A percentile compares a stretch with the other conserved stretches of the same genome.
Conservation (phyloP, 129 eudicot species). For the Pittosporum tobira region DNA sequence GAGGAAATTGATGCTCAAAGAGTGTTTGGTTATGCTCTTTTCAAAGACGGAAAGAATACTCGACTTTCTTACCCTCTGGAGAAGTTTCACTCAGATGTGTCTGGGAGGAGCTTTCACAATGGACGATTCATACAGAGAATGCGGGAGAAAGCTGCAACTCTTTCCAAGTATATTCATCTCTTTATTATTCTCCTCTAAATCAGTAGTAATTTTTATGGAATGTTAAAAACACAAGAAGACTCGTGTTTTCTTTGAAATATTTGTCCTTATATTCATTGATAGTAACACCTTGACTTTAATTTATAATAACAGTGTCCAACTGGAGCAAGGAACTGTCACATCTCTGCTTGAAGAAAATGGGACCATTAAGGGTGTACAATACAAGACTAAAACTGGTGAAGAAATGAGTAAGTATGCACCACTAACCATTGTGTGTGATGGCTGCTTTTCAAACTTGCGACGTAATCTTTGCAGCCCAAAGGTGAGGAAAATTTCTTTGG, state of each 20-base stretch:
- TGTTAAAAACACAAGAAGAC: neutral
- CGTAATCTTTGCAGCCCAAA: constrained; percentile 24
- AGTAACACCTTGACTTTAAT: neutral
- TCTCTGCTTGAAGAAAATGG: constrained; percentile 25
- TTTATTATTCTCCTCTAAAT: neutral
- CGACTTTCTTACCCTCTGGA: constrained; percentile 21
- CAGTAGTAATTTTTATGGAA: neutral
- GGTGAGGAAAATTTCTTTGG: neutral
- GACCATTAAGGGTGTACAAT: constrained; percentile 20
- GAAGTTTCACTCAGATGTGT: constrained; percentile 22
- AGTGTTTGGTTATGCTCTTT: constrained; percentile 17
- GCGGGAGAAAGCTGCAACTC: constrained; percentile 26
- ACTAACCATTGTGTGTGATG: constrained; percentile 22
- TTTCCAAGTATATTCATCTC: constrained; percentile 13
- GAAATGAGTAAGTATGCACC: constrained; percentile 16
- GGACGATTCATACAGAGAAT: constrained; percentile 20
- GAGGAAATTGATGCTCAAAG: constrained; percentile 23
- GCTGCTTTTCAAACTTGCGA: constrained; percentile 28
- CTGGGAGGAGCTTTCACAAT: constrained; percentile 18
- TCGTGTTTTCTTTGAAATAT: neutral
- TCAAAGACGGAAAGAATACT: constrained; percentile 24
- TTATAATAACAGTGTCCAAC: constrained; percentile 17
- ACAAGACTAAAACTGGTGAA: constrained; percentile 22
- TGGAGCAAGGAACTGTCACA: constrained; percentile 25
- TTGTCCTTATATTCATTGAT: neutral